Evolutionary conservation across 139 green algal genomes (phyloP).

Genomic region (Nannochloris sp.): DNA sequence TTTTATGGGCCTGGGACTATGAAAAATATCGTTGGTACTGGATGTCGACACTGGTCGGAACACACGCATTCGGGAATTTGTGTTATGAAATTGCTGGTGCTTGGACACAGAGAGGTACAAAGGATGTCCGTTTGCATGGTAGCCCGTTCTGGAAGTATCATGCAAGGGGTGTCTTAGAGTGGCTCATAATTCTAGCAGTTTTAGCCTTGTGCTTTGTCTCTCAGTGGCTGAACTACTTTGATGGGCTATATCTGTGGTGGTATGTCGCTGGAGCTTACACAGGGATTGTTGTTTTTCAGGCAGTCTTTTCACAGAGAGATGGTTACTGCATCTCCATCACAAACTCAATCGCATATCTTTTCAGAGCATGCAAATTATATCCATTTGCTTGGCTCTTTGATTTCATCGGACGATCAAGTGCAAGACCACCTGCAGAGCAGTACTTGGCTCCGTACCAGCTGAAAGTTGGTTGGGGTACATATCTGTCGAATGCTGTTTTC

Average conservation of each 20-base stretch:
- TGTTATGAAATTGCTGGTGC: constrained; percentile 24
- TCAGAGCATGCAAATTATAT: constrained; percentile 10
- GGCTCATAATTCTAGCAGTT: constrained; percentile 30
- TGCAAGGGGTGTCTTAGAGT: constrained; percentile 25
- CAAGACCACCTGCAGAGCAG: constrained; percentile 16
- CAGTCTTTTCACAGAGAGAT: constrained; percentile 25
- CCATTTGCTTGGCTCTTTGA: constrained; percentile 26
- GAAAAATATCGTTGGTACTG: constrained; percentile 13
- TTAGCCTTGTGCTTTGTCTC: constrained; percentile 23
- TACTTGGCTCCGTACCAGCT: constrained; percentile 25
- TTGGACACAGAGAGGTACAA: constrained; percentile 31
- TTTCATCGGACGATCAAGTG: constrained; percentile 22
- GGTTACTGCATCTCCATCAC: constrained; percentile 31
- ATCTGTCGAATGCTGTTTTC: constrained; percentile 39
- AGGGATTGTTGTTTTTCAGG: constrained; percentile 27
- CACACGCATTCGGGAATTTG: constrained; percentile 27
- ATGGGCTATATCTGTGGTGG: constrained; percentile 22
- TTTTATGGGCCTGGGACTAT: constrained; percentile 25
- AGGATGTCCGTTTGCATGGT: constrained; percentile 17
- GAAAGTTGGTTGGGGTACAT: constrained; percentile 27
- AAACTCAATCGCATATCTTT: constrained; percentile 18
- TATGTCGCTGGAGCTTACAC: constrained; percentile 22
- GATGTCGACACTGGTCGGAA: constrained; percentile 12
- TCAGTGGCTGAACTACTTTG: constrained; percentile 10
- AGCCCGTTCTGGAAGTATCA: constrained; percentile 29